phyloP scores from a whole-genome alignment of 2,329 filamentous ascomycete genomes.

The Metarhizium album region DNA sequence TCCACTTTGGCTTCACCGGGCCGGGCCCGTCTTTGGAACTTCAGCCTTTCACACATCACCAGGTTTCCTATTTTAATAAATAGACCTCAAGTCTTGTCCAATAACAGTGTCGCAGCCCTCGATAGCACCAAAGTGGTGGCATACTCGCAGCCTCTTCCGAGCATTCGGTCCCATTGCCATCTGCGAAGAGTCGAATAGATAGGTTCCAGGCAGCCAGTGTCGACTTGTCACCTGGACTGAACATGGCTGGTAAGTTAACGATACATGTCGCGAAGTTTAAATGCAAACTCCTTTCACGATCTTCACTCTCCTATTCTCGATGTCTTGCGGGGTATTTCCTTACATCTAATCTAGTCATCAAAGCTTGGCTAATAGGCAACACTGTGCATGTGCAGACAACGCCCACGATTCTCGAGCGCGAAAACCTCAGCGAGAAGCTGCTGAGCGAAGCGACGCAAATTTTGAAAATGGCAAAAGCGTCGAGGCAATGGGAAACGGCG shows the following conservation, averaged over 20 bases:
- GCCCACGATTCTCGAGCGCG: background rate
- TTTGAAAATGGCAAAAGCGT: background rate
- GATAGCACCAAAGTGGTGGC: background rate
- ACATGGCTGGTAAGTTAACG: slow-evolving; percentile 5
- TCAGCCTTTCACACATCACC: background rate
- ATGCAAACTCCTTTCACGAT: background rate
- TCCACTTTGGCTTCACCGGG: background rate
- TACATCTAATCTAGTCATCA: background rate
- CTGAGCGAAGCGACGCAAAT: background rate
- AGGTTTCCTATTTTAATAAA: background rate
- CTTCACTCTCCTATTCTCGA: too few species aligned
- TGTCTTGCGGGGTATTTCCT: background rate
- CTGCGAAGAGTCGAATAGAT: background rate
- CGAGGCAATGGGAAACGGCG: background rate
- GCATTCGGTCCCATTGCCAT: background rate
- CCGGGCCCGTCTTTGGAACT: background rate
- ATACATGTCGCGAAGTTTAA: background rate
- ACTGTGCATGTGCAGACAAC: background rate
- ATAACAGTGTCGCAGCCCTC: background rate
- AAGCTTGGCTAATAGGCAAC: background rate
- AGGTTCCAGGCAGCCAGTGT: background rate
- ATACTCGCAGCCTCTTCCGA: background rate
- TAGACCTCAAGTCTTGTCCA: background rate
- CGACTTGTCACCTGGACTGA: background rate
- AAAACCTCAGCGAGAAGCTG: background rate